These are phyloP conservation scores for Paecilomyces formosus DNA, from an alignment of 2,329 filamentous ascomycete species.

Conservation along the genomic window DNA sequence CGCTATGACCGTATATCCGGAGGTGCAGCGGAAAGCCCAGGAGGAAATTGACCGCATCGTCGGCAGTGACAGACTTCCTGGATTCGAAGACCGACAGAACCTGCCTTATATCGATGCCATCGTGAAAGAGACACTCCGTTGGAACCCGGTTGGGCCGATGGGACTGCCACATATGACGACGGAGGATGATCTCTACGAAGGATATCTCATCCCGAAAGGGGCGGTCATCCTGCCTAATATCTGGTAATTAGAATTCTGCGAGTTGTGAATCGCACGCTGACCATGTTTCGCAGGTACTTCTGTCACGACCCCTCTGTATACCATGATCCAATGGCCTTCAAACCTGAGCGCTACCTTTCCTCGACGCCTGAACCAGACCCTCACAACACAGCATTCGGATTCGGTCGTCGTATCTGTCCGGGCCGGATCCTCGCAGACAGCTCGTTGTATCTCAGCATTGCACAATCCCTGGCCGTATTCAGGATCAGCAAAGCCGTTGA, in stretches of 20 bases:
- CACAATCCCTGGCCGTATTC: slow-evolving; percentile 42
- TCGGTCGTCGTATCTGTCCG: slow-evolving; percentile 37
- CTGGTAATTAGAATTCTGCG: too few species aligned
- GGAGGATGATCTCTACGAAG: slow-evolving; percentile 17
- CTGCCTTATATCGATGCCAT: slow-evolving; percentile 32
- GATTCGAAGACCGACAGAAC: slow-evolving; percentile 27
- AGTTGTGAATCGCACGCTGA: too few species aligned
- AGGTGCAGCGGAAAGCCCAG: slow-evolving; percentile 45
- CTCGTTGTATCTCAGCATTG: slow-evolving; percentile 34
- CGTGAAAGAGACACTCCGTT: slow-evolving; percentile 31
- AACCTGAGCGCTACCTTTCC: slow-evolving; percentile 37
- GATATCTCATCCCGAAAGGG: slow-evolving; percentile 27
- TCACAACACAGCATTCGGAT: slow-evolving; percentile 26
- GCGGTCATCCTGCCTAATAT: slow-evolving; percentile 27
- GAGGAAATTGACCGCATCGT: slow-evolving; percentile 34
- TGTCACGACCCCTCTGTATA: slow-evolving; percentile 32
- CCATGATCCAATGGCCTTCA: slow-evolving; percentile 30
- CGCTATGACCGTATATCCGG: slow-evolving; percentile 45
- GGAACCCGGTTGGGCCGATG: slow-evolving; percentile 28
- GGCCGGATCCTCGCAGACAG: slow-evolving; percentile 36
- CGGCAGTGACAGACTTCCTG: slow-evolving; percentile 23
- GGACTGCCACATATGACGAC: slow-evolving; percentile 21
- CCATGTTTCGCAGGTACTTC: slow-evolving; percentile 26
- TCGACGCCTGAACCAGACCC: slow-evolving; percentile 31
- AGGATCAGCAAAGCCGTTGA: slow-evolving; percentile 28